Evolutionary conservation across 2,329 filamentous ascomycete genomes (phyloP), one percentile per base, ranked within the genome.

Genomic region (Fusarium sp.): DNA sequence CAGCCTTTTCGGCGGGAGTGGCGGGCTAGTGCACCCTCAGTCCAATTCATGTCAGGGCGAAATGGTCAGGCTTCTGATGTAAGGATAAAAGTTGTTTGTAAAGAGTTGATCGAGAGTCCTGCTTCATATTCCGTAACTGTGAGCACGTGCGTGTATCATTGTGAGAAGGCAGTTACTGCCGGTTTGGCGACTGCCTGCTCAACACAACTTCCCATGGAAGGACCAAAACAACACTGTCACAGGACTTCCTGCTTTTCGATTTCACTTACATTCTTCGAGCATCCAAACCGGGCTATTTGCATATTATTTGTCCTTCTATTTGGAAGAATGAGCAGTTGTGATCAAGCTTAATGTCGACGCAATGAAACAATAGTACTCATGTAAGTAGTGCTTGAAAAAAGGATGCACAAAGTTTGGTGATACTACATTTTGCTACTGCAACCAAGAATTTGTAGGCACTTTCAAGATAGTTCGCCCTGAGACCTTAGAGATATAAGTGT

Each of bases 31-130:
- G 74, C 65, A 12, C 80, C 79, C 64, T 80, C 79, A 4, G 78
- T 82, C 80, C 82, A 82, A 67, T 83, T 83, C 81, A 83, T 83
- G 43, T 31, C 69, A 30, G 26, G 19, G 30, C 37, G 21, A 19
- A 44, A 14, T 18, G 7, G n/a, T 26, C 4, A n/a, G 10, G 7
- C 31, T 37, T 57, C 23, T 10, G 25, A 28, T 30, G 45, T n/a
- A 54, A 18, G 25, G 2, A 54, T 18, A 16, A 37, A 9, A 3
- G 23, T 37, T 28, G 18, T 7, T n/a, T 11, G 14, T 51, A 14
- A 9, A 41, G 9, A 25, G n/a, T 19, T 13, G 14, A 28, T 19
- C 26, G 3, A 18, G 13, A 16, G 10, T 6, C 9, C 2, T 55
- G 11, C 18, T 13, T 6, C 13, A 39, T 5, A 28, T 26, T 7